Evolutionary conservation across 129 eudicot species (phyloP), one percentile per base, ranked within the genome.

Genomic region (Tagetes patula): DNA sequence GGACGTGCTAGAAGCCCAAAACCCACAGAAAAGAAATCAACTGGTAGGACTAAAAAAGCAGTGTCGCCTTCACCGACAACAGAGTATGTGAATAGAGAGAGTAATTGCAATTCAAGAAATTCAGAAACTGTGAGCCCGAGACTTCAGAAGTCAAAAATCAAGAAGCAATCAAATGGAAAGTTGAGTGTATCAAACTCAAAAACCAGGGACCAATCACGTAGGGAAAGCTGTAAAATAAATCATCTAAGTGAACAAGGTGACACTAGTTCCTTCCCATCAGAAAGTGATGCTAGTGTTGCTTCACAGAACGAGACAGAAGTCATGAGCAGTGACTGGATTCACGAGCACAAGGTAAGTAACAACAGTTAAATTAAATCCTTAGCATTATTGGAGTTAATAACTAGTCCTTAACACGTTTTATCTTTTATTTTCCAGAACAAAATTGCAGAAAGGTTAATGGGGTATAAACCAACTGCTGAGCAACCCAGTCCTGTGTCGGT

Each of bases 401-500:
- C 38, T 46, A 47, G 38, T 52, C 39, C 13, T 68, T 84, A 42
- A 82, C 72, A 43, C 31, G 69, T 62, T 81, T 34, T 34, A 34
- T 77, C 39, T 74, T 81, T 54, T 60, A 34, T 39, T 63, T 37
- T 65, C 58, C 85, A 94, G 96, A 72, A 75, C 46, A 65, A 71
- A 70, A 66, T 47, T 41, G 76, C 74, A 69, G 74, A 84, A 64
- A 86, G 84, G 72, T 66, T 75, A 58, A 77, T 43, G 41, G 88
- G 81, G 70, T 82, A 80, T 72, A 72, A 62, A 69, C 70, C 84
- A 74, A 71, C 75, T 49, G 79, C 85, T 12, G 86, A 89, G 79
- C 98, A 94, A 74, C 98, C 98, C 2, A 94, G 98, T 65, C 98
- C 98, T 56, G 85, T 94, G 74, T 94, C 98, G 5, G 96, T 94